These are phyloP conservation scores for Mycena vitilis DNA, from an alignment of 768 basidiomycete species.

Conservation along the genomic window DNA sequence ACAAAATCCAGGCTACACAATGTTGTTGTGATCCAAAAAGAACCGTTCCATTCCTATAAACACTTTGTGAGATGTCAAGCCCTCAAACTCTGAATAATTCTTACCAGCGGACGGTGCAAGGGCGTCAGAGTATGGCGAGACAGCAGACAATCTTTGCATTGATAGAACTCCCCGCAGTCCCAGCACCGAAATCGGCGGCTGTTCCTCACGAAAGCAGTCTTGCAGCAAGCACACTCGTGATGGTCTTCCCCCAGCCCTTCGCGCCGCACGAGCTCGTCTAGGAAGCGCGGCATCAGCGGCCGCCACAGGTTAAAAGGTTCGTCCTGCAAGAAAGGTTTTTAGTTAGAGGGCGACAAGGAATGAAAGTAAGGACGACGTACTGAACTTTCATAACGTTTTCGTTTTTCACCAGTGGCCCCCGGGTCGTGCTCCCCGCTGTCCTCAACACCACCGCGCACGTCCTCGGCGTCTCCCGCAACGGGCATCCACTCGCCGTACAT, in stretches of 20 bases:
- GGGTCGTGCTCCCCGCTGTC: background rate
- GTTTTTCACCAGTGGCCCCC: background rate
- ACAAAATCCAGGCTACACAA: background rate
- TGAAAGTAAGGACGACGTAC: background rate
- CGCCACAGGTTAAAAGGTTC: slow-evolving; percentile 18
- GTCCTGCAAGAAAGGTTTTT: background rate
- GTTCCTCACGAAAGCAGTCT: no score
- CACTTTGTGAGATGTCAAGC: background rate
- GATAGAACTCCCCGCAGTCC: slow-evolving; percentile 4
- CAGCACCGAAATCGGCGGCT: background rate
- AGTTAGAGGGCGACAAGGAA: background rate
- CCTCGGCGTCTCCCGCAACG: background rate
- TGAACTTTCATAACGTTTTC: slow-evolving; percentile 12
- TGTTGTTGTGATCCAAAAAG: background rate
- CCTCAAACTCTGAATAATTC: background rate
- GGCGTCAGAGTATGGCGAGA: background rate
- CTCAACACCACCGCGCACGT: no score
- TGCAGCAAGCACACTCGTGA: background rate
- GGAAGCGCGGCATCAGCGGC: background rate
- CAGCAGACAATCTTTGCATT: slow-evolving; percentile 1
- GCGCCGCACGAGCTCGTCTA: slow-evolving; percentile 13
- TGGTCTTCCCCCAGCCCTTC: background rate
- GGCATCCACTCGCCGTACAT: background rate
- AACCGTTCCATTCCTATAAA: slow-evolving; percentile 13
- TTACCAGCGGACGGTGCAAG: slow-evolving; percentile 3